Conservation (phyloP, 2,329 filamentous ascomycete species). For the Rhinocladiella mackenziei region DNA sequence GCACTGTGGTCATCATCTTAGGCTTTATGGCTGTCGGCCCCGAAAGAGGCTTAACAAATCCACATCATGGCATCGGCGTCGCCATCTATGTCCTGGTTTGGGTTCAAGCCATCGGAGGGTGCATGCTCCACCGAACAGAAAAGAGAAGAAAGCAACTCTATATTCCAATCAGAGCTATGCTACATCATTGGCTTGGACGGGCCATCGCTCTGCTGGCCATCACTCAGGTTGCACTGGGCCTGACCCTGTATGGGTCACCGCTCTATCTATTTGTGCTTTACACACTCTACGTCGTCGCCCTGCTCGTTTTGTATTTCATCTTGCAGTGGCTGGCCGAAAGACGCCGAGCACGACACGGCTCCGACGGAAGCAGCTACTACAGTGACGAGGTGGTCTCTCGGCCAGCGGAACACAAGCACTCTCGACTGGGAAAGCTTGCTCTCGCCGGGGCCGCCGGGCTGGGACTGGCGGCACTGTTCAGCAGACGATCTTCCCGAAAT, state of each 20-base stretch:
- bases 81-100: slow-evolving; percentile 60
- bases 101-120: slow-evolving; percentile 57
- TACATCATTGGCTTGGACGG: slow-evolving; percentile 87
- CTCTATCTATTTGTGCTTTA: slow-evolving; percentile 81
- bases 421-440: slow-evolving; percentile 48
- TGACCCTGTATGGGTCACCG: slow-evolving; percentile 90
- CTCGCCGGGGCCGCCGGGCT: slow-evolving; percentile 56
- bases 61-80: slow-evolving; percentile 63
- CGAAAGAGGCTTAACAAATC: slow-evolving; percentile 58
- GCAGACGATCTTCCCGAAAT: slow-evolving; percentile 35
- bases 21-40: slow-evolving; percentile 63
- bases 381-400: slow-evolving; percentile 51
- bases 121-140: slow-evolving; percentile 52
- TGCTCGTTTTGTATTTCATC: slow-evolving; percentile 74
- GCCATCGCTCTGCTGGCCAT: slow-evolving; percentile 75
- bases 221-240: slow-evolving; percentile 78
- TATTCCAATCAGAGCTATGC: slow-evolving; percentile 56
- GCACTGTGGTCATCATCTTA: slow-evolving; percentile 59
- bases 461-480: slow-evolving; percentile 52
- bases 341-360: slow-evolving; percentile 52
- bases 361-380: slow-evolving; percentile 56
- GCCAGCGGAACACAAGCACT: slow-evolving; percentile 35
- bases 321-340: slow-evolving; percentile 66
- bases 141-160: slow-evolving; percentile 51
- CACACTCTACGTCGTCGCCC: slow-evolving; percentile 68